Percentiles rank a stretch among this genome's conserved stretches.
phyloP scores from a whole-genome alignment of 495 filamentous ascomycete genomes.

The Ascodesmis nigricans region DNA sequence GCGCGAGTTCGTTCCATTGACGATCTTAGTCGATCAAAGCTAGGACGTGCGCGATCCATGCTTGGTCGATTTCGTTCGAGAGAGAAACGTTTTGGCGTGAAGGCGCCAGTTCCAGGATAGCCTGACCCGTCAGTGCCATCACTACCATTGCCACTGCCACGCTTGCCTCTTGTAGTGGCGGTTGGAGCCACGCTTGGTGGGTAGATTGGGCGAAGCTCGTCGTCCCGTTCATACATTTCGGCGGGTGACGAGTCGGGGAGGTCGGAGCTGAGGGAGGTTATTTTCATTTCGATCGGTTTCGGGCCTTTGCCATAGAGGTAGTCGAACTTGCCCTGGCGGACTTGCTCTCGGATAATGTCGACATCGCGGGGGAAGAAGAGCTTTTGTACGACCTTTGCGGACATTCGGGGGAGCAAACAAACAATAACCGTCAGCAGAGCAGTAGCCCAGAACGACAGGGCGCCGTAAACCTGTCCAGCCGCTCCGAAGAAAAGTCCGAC shows the following conservation, averaged over 20 bases:
- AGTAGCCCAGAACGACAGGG: constrained; percentile 69
- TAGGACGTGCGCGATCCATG: constrained; percentile 36
- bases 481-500: constrained; percentile 54
- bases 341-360: constrained; percentile 88
- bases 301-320: constrained; percentile 35
- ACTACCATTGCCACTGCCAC: constrained; percentile 64
- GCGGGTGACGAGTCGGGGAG: constrained; percentile 36
- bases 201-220: constrained; percentile 77
- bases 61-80: constrained; percentile 28
- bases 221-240: constrained; percentile 38
- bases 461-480: constrained; percentile 54
- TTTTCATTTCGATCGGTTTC: neutral
- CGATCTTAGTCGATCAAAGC: constrained; percentile 52
- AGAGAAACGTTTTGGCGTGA: constrained; percentile 35
- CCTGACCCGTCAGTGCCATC: constrained; percentile 82
- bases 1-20: constrained; percentile 54
- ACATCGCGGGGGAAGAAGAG: constrained; percentile 79
- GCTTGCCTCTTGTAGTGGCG: constrained; percentile 45
- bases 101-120: constrained; percentile 25
- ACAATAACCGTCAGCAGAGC: constrained; percentile 52
- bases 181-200: constrained; percentile 62
- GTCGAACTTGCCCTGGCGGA: constrained; percentile 56
- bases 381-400: constrained; percentile 71
- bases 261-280: constrained; percentile 36
- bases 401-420: constrained; percentile 66